These are phyloP conservation scores for Coemansia nantahalensis DNA, from an alignment of 192 early-diverging fungal genomes.

Conservation along the genomic window DNA sequence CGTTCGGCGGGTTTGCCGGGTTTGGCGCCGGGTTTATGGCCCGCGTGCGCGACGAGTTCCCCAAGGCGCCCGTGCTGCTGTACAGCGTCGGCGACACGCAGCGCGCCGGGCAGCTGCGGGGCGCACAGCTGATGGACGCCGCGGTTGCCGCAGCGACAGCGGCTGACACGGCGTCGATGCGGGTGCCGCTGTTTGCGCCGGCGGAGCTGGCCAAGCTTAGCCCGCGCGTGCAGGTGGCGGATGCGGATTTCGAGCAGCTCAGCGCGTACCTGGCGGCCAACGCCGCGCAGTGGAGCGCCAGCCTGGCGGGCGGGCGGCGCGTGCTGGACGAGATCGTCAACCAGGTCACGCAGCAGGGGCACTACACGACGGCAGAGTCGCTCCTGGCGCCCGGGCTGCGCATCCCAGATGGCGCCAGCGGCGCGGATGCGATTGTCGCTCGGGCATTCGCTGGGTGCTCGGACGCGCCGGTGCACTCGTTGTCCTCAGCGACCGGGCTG, in stretches of 20 bases:
- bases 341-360: conserved; percentile 37
- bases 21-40: conserved; percentile 59
- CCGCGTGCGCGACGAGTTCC: conserved; percentile 66
- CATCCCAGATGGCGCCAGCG: background rate
- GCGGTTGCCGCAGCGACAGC: conserved; percentile 23
- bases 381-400: conserved; percentile 30
- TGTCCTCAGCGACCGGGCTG: conserved; percentile 16
- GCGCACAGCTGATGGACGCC: conserved; percentile 13
- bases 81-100: conserved; percentile 52
- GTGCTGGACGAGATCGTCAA: conserved; percentile 30
- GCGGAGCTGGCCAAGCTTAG: conserved; percentile 2
- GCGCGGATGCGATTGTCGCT: conserved; percentile 9
- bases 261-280: conserved; percentile 30
- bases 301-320: conserved; percentile 17
- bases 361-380: conserved; percentile 26
- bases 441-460: conserved; percentile 22
- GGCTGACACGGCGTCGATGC: conserved; percentile 25
- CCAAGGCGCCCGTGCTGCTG: conserved; percentile 60
- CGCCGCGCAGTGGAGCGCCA: conserved; percentile 34
- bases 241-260: conserved; percentile 5
- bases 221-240: conserved; percentile 11
- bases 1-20: conserved; percentile 69
- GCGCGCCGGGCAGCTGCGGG: conserved; percentile 1
- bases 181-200: conserved; percentile 35
- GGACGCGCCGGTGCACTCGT: background rate